Evolutionary conservation across 495 filamentous ascomycete species (phyloP), one percentile per base, ranked within the genome.

Genomic region (Elaphomyces granulatus): DNA sequence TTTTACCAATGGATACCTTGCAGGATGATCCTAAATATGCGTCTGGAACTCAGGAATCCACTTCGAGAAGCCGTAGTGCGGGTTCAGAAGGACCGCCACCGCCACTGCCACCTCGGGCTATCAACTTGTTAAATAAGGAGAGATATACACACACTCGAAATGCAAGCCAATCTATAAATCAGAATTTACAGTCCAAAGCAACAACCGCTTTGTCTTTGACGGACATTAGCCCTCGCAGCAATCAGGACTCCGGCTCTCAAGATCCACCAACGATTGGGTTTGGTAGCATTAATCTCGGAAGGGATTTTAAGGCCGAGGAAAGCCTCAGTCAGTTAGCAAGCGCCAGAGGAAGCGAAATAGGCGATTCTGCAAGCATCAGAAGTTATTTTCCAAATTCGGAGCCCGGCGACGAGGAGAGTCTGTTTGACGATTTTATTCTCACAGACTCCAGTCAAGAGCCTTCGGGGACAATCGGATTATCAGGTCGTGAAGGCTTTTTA

Each of bases 121-220:
- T 70, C 26, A 54, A 52, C 43, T 39, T 68, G 20, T 43, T 66
- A 28, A 57, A 62, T 33, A 63, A 66, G 44, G 59, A 60, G 45
- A 51, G 48, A 12, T 28, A 28, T 28, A 28, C 23, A 6, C 23
- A 53, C 15, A 46, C 56, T 42, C 47, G 49, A 20, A 43, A 38
- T 14, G 23, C 40, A 8, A 36, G 44, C 23, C 41, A 47, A 8
- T 34, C 41, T 20, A 45, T 44, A 19, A 51, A 64, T 42, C 53
- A 72, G 34, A 57, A 52, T 19, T 52, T 90, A 28, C 80, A 76
- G 40, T 78, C 80, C 2, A 77, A 76, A 44, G 75, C 87, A 20
- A 95, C 87, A 8, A 94, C 84, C 0, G 84, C 85, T 4, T 48
- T 95, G 9, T 83, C 83, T 0, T 69, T 80, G 8, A 74, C 81